These are phyloP conservation scores for Picochlorum sp. DNA, from an alignment of 139 green algal species.

Conservation along the genomic window DNA sequence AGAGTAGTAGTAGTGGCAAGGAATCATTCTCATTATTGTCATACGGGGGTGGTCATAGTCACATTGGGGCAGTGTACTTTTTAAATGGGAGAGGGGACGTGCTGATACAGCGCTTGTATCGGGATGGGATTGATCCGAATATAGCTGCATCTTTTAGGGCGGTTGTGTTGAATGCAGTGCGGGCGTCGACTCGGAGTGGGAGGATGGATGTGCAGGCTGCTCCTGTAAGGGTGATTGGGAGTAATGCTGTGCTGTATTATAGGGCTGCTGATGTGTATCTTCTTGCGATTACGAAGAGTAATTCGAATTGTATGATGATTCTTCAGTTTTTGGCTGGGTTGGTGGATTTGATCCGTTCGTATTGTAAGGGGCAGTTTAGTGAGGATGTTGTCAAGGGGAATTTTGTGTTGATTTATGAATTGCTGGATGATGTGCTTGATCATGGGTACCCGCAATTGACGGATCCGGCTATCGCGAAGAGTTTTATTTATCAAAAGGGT, in stretches of 20 bases:
- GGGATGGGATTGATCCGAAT: conserved; percentile 85
- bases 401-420: conserved; percentile 96
- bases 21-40: too few relatives aligned
- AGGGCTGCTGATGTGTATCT: conserved; percentile 86
- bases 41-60: neutral
- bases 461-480: conserved; percentile 77
- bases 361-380: conserved; percentile 82
- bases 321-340: conserved; percentile 87
- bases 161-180: conserved; percentile 67
- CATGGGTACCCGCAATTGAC: conserved; percentile 85
- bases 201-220: conserved; percentile 29
- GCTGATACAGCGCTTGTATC: conserved; percentile 81
- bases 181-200: conserved; percentile 28
- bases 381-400: conserved; percentile 79
- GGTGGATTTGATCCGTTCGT: conserved; percentile 71
- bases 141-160: conserved; percentile 80
- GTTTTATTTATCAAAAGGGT: conserved; percentile 90
- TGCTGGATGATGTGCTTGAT: conserved; percentile 86
- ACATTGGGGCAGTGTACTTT: conserved; percentile 76
- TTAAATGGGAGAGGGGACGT: conserved; percentile 88
- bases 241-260: conserved; percentile 78
- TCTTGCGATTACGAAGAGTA: conserved; percentile 77
- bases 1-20: neutral
- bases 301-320: conserved; percentile 84
- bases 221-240: conserved; percentile 70